These are phyloP conservation scores for Fusarium nanum DNA, from an alignment of 2,329 filamentous ascomycete genomes.

Conservation along the genomic window DNA sequence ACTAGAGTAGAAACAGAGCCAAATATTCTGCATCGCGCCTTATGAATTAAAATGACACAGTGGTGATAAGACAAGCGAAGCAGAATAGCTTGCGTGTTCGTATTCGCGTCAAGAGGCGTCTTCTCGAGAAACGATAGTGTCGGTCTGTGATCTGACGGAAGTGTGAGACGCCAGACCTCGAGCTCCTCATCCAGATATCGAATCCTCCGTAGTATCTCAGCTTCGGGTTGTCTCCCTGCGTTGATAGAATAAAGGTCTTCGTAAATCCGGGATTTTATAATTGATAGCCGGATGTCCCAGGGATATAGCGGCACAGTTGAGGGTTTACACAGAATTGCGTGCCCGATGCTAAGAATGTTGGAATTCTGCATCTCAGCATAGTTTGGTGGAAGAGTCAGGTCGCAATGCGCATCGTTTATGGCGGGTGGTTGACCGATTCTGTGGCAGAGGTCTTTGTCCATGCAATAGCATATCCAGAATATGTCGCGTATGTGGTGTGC, in stretches of 20 bases:
- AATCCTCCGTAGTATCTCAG: not conserved
- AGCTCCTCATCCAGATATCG: constrained; percentile 15
- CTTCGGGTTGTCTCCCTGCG: not conserved
- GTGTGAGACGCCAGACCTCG: constrained; percentile 16
- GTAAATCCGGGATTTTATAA: not conserved
- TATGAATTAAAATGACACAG: constrained; percentile 1
- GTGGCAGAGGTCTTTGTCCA: constrained; percentile 18
- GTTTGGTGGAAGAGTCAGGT: not conserved
- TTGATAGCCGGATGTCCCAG: not conserved
- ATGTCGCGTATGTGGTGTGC: not conserved
- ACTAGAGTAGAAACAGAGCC: accelerated
- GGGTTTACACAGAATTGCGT: accelerated
- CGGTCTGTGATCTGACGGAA: not conserved
- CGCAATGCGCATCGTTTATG: constrained; percentile 16
- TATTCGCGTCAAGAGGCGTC: not conserved
- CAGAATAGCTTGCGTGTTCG: not conserved
- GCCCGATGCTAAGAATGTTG: not conserved
- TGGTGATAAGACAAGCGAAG: constrained; percentile 10
- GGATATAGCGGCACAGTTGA: not conserved
- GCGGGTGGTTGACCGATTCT: constrained; percentile 1
- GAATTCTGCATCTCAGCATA: constrained; percentile 3
- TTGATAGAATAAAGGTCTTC: not conserved
- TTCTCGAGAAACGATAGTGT: constrained; percentile 5
- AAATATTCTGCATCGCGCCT: not conserved
- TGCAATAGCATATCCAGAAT: constrained; percentile 28